A percentile compares a stretch with the other conserved stretches of the same genome.
Evolutionary conservation across 2,329 filamentous ascomycete species (phyloP).

Genomic region (Fusarium graminum): DNA sequence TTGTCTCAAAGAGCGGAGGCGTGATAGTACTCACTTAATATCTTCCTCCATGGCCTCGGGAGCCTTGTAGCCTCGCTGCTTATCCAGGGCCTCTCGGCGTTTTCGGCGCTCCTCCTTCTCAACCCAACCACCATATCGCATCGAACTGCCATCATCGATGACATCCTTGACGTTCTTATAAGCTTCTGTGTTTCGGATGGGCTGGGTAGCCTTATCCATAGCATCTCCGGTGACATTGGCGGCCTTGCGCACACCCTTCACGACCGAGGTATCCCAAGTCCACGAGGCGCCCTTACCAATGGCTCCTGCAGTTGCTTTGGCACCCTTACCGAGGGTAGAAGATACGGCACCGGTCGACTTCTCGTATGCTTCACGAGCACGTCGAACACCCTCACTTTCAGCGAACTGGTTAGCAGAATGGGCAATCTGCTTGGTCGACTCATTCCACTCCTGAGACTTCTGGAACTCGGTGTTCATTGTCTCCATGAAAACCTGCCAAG

Average conservation of each 20-base stretch:
- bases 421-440: conserved; percentile 94
- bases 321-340: conserved; percentile 79
- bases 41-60: conserved; percentile 80
- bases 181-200: conserved; percentile 92
- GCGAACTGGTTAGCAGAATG: conserved; percentile 90
- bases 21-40: conserved; percentile 78
- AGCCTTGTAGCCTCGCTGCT: conserved; percentile 63
- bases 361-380: conserved; percentile 87
- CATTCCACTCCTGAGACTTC: conserved; percentile 98
- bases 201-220: conserved; percentile 93
- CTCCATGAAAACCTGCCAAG: conserved; percentile 98
- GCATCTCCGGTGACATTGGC: conserved; percentile 88
- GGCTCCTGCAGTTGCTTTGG: conserved; percentile 87
- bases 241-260: conserved; percentile 90
- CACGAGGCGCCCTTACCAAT: conserved; percentile 93
- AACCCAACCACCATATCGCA: conserved; percentile 94
- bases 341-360: conserved; percentile 87
- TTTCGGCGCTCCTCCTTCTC: conserved; percentile 94
- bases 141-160: conserved; percentile 96
- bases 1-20: not conserved
- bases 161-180: conserved; percentile 96
- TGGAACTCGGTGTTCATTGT: conserved; percentile 96
- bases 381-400: conserved; percentile 91
- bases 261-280: conserved; percentile 96
- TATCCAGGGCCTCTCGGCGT: conserved; percentile 79